phyloP scores from a whole-genome alignment of 2,329 filamentous ascomycete genomes.

The Ophiostoma quercus region DNA sequence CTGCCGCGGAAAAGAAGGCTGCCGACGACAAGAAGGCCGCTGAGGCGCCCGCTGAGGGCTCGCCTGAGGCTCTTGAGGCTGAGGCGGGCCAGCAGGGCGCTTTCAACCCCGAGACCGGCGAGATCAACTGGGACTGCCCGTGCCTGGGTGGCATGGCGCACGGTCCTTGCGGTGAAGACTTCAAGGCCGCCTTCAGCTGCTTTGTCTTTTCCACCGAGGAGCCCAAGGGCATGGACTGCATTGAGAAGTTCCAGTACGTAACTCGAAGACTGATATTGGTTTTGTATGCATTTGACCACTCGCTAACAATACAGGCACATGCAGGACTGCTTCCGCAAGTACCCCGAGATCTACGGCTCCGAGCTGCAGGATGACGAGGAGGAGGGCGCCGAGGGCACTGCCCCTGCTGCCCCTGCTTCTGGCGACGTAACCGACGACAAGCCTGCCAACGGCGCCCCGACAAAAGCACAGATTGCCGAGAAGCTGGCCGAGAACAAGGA shows the following conservation, averaged over 20 bases:
- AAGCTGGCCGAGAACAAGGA: conserved; percentile 12
- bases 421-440: conserved; percentile 6
- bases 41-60: conserved; percentile 28
- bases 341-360: conserved; percentile 82
- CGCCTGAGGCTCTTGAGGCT: conserved; percentile 60
- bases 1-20: conserved; percentile 32
- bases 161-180: conserved; percentile 91
- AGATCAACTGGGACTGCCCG: conserved; percentile 99
- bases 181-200: conserved; percentile 93
- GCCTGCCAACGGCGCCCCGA: conserved; percentile 9
- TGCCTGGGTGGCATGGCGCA: conserved; percentile 96
- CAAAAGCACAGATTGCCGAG: conserved; percentile 11
- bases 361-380: conserved; percentile 18
- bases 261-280: not conserved
- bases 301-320: conserved; percentile 60
- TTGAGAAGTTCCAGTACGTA: conserved; percentile 91
- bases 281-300: not conserved
- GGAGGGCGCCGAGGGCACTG: conserved; percentile 7
- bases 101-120: conserved; percentile 96
- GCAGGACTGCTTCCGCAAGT: conserved; percentile 92
- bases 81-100: conserved; percentile 84
- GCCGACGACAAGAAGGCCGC: not conserved
- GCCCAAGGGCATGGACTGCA: conserved; percentile 95
- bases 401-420: not conserved
- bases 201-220: conserved; percentile 95